Conservation (phyloP, 352 stramenopile genomes). For the Pythium periplocum region DNA sequence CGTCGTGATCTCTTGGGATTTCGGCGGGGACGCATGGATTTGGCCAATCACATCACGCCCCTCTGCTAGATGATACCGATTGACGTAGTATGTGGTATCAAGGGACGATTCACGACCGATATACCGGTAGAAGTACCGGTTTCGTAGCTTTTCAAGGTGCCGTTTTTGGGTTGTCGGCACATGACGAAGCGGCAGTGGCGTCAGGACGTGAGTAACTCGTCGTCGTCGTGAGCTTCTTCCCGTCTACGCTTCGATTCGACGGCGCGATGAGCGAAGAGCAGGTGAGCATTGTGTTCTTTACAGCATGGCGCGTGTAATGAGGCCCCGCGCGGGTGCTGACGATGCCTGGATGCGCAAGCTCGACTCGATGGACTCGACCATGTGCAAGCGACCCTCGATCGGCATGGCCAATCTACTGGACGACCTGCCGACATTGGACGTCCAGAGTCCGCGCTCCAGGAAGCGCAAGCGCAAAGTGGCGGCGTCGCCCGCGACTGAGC, state of each 20-base stretch:
- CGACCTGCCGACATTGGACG: conserved; percentile 5
- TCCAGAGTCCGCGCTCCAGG: neutral
- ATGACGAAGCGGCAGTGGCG: too few relatives aligned
- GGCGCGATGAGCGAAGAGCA: too few relatives aligned
- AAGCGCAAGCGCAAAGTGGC: conserved; percentile 1
- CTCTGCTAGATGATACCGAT: neutral
- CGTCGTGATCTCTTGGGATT: conserved; percentile 3
- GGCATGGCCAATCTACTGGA: conserved; percentile 20
- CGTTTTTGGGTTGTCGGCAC: too few relatives aligned
- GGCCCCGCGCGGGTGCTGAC: too few relatives aligned
- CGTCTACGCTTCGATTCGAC: too few relatives aligned
- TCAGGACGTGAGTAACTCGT: too few relatives aligned
- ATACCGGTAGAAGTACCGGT: conserved; percentile 2
- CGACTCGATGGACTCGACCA: conserved; percentile 3
- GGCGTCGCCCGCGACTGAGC: conserved; percentile 4
- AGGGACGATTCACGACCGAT: neutral
- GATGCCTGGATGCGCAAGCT: neutral
- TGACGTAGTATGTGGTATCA: too few relatives aligned
- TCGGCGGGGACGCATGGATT: conserved; percentile 14
- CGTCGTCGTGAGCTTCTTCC: too few relatives aligned
- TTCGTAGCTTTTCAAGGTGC: neutral
- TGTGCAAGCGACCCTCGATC: conserved; percentile 15
- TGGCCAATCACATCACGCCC: conserved; percentile 16
- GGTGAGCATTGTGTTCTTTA: too few relatives aligned
- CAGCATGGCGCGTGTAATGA: too few relatives aligned